Evolutionary conservation across 352 stramenopile genomes (phyloP).

Genomic region (Phytophthora podocarpi): DNA sequence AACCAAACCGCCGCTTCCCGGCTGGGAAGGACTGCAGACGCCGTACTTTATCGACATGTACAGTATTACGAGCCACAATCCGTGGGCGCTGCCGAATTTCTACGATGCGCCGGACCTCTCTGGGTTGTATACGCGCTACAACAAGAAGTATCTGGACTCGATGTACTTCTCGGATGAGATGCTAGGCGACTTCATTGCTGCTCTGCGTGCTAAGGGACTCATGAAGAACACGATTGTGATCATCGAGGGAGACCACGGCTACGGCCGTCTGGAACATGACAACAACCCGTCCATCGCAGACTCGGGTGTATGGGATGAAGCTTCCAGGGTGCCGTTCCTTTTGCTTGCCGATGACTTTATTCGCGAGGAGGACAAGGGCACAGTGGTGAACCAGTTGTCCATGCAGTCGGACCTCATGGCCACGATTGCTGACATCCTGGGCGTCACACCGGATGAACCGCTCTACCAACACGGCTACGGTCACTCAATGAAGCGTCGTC

Average conservation of each 20-base stretch:
- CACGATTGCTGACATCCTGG: constrained; percentile 69
- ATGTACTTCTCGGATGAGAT: constrained; percentile 75
- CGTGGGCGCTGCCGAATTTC: constrained; percentile 54
- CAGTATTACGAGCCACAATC: constrained; percentile 76
- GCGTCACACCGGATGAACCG: constrained; percentile 52
- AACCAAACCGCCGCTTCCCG: constrained; percentile 31
- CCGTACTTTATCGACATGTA: constrained; percentile 86
- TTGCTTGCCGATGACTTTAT: constrained; percentile 73
- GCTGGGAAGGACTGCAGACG: constrained; percentile 64
- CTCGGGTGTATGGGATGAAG: constrained; percentile 72
- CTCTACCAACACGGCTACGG: constrained; percentile 70
- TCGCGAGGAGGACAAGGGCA: constrained; percentile 46
- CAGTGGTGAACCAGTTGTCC: constrained; percentile 56
- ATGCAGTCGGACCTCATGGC: constrained; percentile 81
- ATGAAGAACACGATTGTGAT: constrained; percentile 82
- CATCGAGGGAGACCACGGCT: constrained; percentile 71
- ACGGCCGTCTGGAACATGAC: constrained; percentile 69
- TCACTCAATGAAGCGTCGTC: constrained; percentile 73
- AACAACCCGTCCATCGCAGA: constrained; percentile 71
- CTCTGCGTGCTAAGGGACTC: constrained; percentile 52
- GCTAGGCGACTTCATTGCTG: constrained; percentile 61
- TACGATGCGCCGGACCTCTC: constrained; percentile 57
- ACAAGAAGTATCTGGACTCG: constrained; percentile 74
- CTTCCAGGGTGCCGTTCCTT: constrained; percentile 63
- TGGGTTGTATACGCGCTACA: constrained; percentile 63